Evolutionary conservation across 306 rosid genomes (phyloP).

Genomic region (Trichosanthes truncata): DNA sequence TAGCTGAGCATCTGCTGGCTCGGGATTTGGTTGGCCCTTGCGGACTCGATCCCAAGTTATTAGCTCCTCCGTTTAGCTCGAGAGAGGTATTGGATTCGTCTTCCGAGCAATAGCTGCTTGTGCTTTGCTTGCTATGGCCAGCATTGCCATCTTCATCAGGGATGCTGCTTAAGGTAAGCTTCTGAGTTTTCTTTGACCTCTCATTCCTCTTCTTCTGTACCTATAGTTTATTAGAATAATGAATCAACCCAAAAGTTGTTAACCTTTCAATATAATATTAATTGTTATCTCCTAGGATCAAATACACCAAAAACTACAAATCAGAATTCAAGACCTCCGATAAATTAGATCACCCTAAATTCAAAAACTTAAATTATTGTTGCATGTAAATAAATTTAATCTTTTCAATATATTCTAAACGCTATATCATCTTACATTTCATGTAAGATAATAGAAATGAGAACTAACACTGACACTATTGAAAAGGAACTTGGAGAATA

Average conservation of each 20-base stretch:
- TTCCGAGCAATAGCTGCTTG: conserved; percentile 53
- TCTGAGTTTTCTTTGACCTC: conserved; percentile 40
- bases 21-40: conserved; percentile 34
- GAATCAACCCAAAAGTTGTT: neutral
- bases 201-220: conserved; percentile 23
- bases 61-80: conserved; percentile 21
- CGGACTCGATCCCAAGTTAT: conserved; percentile 31
- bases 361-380: too few species aligned
- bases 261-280: too few species aligned
- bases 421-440: too few species aligned
- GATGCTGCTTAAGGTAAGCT: conserved; percentile 23
- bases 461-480: too few species aligned
- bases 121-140: conserved; percentile 33
- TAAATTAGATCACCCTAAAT: too few species aligned
- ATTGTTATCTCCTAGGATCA: too few species aligned
- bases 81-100: conserved; percentile 49
- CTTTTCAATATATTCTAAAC: too few species aligned
- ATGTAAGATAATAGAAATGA: too few species aligned
- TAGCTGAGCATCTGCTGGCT: conserved; percentile 52
- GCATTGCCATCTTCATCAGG: conserved; percentile 31
- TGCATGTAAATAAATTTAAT: too few species aligned
- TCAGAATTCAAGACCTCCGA: too few species aligned
- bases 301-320: too few species aligned
- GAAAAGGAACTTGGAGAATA: too few species aligned
- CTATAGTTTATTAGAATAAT: conserved; percentile 15